These are phyloP conservation scores for Candida sonorensis DNA, from an alignment of 805 yeast genomes.

Conservation along the genomic window DNA sequence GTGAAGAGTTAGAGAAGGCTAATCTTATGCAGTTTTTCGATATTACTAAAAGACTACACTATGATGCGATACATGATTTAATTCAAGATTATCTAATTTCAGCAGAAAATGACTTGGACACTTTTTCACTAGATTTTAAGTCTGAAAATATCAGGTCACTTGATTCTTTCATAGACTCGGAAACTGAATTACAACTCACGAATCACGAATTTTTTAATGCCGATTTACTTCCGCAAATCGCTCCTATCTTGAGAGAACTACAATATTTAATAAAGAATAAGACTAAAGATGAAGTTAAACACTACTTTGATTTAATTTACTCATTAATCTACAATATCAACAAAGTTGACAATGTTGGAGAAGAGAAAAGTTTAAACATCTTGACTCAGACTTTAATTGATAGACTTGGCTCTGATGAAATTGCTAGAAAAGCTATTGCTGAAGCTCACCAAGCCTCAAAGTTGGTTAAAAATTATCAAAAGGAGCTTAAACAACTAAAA, in stretches of 20 bases:
- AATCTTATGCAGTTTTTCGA: constrained; percentile 49
- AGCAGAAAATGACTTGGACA: constrained; percentile 53
- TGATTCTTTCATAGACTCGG: constrained; percentile 1
- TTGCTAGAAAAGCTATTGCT: constrained; percentile 57
- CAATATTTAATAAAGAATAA: constrained; percentile 6
- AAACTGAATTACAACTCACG: constrained; percentile 23
- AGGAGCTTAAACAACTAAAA: not conserved
- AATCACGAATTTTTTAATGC: constrained; percentile 13
- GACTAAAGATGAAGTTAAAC: constrained; percentile 3
- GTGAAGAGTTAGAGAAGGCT: constrained; percentile 52
- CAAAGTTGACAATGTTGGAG: constrained; percentile 3
- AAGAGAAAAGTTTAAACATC: constrained; percentile 9
- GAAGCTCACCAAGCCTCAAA: constrained; percentile 49
- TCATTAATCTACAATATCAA: constrained; percentile 9
- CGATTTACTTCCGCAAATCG: not conserved
- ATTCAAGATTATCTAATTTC: constrained; percentile 53
- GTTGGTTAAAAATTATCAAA: constrained; percentile 7
- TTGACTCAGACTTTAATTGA: constrained; percentile 13
- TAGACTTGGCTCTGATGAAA: constrained; percentile 13
- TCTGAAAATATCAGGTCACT: not conserved
- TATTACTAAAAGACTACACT: constrained; percentile 44
- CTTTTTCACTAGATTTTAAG: no score
- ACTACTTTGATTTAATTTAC: constrained; percentile 6
- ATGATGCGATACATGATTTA: constrained; percentile 57
- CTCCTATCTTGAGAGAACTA: constrained; percentile 8